A percentile compares a stretch with the other conserved stretches of the same genome.
phyloP scores from a whole-genome alignment of 2,329 filamentous ascomycete species.

The Ceratocystis alfenasii region DNA sequence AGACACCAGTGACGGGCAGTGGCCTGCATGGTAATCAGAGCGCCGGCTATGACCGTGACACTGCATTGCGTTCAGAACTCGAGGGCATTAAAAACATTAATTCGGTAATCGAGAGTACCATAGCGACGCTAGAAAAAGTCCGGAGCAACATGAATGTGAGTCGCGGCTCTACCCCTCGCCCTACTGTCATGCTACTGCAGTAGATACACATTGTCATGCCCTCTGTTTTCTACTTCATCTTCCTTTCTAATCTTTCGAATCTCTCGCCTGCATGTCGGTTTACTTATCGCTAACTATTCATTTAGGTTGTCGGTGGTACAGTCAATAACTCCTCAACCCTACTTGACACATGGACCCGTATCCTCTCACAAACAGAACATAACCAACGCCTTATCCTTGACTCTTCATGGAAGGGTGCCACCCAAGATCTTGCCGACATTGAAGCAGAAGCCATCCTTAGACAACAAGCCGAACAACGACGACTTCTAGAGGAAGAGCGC shows the following conservation, averaged over 20 bases:
- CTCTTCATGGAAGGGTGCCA: slow-evolving; percentile 78
- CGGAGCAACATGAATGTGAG: slow-evolving; percentile 66
- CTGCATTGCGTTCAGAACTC: slow-evolving; percentile 63
- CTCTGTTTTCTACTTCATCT: not conserved
- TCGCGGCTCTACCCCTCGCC: not conserved
- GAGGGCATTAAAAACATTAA: slow-evolving; percentile 79
- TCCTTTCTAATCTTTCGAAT: not conserved
- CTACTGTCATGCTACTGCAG: too few relatives aligned
- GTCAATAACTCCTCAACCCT: slow-evolving; percentile 79
- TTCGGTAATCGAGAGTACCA: slow-evolving; percentile 67
- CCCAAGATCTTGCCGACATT: slow-evolving; percentile 71
- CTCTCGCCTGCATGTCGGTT: not conserved
- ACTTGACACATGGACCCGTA: slow-evolving; percentile 89
- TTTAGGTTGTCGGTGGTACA: slow-evolving; percentile 68
- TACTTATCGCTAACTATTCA: not conserved
- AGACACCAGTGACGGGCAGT: slow-evolving; percentile 33
- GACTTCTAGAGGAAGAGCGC: slow-evolving; percentile 65
- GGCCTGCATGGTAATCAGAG: slow-evolving; percentile 29
- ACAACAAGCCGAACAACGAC: slow-evolving; percentile 66
- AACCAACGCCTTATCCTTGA: slow-evolving; percentile 87
- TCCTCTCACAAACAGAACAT: slow-evolving; percentile 93
- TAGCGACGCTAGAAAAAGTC: slow-evolving; percentile 58
- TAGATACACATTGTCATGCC: not conserved
- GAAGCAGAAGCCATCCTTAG: slow-evolving; percentile 65
- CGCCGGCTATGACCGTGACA: slow-evolving; percentile 41